These are phyloP conservation scores for Phytophthora sp. DNA, from an alignment of 352 stramenopile species.

Conservation along the genomic window DNA sequence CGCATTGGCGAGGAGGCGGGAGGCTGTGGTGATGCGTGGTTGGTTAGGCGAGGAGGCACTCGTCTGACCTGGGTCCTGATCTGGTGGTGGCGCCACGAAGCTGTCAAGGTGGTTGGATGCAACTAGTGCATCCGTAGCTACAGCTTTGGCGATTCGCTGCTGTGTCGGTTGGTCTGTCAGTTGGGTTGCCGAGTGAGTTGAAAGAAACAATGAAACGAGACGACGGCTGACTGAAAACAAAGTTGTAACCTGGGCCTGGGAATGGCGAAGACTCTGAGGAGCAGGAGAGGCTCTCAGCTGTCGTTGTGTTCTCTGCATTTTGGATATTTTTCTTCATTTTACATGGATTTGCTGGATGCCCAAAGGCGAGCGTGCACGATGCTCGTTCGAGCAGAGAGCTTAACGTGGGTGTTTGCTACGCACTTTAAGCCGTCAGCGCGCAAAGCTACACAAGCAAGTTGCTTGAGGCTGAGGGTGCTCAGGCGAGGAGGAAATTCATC, in stretches of 20 bases:
- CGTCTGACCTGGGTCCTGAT: slow-evolving; percentile 20
- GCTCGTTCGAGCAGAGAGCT: slow-evolving; percentile 33
- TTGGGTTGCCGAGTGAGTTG: slow-evolving; percentile 34
- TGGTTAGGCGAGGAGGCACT: slow-evolving; percentile 31
- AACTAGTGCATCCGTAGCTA: slow-evolving; percentile 8
- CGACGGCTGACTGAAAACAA: slow-evolving; percentile 20
- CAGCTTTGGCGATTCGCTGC: slow-evolving; percentile 8
- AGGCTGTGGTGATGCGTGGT: slow-evolving; percentile 22
- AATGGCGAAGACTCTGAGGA: slow-evolving; percentile 27
- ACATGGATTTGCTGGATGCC: slow-evolving; percentile 42
- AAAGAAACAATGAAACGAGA: slow-evolving; percentile 44
- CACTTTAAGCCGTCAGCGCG: slow-evolving; percentile 9
- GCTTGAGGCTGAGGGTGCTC: slow-evolving; percentile 20
- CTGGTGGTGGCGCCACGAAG: slow-evolving; percentile 9
- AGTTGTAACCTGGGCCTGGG: slow-evolving; percentile 20
- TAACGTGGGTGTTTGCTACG: slow-evolving; percentile 28
- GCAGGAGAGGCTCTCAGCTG: slow-evolving; percentile 14
- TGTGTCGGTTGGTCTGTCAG: slow-evolving; percentile 27
- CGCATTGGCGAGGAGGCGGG: slow-evolving; percentile 19
- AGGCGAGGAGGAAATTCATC: slow-evolving; percentile 30
- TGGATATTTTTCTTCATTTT: slow-evolving; percentile 47
- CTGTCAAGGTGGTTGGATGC: slow-evolving; percentile 5
- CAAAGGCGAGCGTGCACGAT: slow-evolving; percentile 25
- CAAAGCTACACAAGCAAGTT: slow-evolving; percentile 14
- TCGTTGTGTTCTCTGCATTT: slow-evolving; percentile 53